Percentiles rank a stretch among this genome's conserved stretches.
Evolutionary conservation across 2,329 filamentous ascomycete species (phyloP).

Genomic region (Xylariaceae sp.): DNA sequence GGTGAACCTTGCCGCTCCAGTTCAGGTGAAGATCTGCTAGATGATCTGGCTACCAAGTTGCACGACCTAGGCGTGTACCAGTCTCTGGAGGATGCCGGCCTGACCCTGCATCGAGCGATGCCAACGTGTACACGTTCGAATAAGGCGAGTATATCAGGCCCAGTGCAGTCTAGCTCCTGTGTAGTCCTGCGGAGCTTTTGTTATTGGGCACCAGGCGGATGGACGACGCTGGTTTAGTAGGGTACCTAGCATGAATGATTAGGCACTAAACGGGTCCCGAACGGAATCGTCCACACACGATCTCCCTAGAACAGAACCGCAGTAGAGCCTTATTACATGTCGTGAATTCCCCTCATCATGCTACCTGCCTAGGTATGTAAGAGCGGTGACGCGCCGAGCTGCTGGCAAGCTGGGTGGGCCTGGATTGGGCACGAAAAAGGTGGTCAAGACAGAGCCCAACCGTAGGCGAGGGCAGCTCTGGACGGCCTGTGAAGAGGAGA

Average conservation of each 20-base stretch:
- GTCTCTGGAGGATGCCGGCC: constrained; percentile 7
- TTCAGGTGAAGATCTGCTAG: constrained; percentile 23
- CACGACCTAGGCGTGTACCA: constrained; percentile 20
- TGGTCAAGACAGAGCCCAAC: constrained; percentile 26
- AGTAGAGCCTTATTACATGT: constrained; percentile 10
- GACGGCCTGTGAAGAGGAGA: constrained; percentile 3
- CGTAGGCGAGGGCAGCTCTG: constrained; percentile 16
- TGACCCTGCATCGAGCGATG: constrained; percentile 21
- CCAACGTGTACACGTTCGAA: constrained; percentile 18
- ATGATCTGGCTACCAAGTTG: constrained; percentile 26
- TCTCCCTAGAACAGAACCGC: background rate
- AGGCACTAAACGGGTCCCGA: constrained; percentile 19
- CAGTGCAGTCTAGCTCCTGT: constrained; percentile 6
- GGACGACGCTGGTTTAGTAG: constrained; percentile 16
- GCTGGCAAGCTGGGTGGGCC: constrained; percentile 25
- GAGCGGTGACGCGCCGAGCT: constrained; percentile 28
- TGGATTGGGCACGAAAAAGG: constrained; percentile 30
- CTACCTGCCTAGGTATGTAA: constrained; percentile 14
- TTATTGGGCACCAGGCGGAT: constrained; percentile 20
- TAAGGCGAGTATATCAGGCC: constrained; percentile 17
- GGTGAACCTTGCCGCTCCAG: constrained; percentile 16
- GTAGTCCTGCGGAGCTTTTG: constrained; percentile 8
- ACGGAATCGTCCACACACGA: constrained; percentile 12
- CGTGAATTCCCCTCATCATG: constrained; percentile 20
- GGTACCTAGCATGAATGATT: constrained; percentile 15